Base-by-base conservation (phyloP, 176 grass and related monocot genomes). In the Areca catechu region DNA sequence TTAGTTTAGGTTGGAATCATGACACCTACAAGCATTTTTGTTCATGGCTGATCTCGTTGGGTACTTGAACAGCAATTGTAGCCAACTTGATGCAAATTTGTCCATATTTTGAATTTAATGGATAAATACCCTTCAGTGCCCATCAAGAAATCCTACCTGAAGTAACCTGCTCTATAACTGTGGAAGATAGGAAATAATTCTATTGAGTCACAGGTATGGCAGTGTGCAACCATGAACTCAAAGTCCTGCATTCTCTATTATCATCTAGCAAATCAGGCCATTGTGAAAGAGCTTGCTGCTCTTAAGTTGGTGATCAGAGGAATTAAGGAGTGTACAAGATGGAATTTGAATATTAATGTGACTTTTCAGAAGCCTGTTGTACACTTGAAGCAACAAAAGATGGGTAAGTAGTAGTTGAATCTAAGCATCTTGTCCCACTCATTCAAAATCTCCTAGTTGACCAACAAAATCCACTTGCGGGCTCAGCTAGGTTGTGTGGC, bases 61-160 rank as follows among this genome's bases (percentile, higher is more conserved):
- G 61, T 70, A 68, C 62, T 69, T 89, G 85, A 73, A 49, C 53
- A 56, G 48, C 6, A 83, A 83, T 28, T 56, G 69, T 49, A 80
- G 73, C 54, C 85, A 89, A 57, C 54, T 83, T 4, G 76, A 89
- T 24, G 72, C 69, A 80, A 79, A 76, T 79, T 83, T 64, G 73
- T 83, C 56, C 76, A 67, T 79, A 54, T 76, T 80, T 64, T 89
- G 69, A 74, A 80, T 73, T 66, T 80, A 50, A 54, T 24, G 47
- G 50, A 83, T 14, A 80, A 80, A 29, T 71, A 70, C 63, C 68
- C 80, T 34, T 54, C 79, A 28, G 72, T 77, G 29, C 72, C 80
- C 70, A 5, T 89, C 54, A 9, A 83, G 50, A 76, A 74, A 37
- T 63, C 63, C 5, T 83, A 89, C 50, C 61, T 89, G 53, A 70